Conservation (phyloP, 768 basidiomycete species). For the Boletus fagicola region DNA sequence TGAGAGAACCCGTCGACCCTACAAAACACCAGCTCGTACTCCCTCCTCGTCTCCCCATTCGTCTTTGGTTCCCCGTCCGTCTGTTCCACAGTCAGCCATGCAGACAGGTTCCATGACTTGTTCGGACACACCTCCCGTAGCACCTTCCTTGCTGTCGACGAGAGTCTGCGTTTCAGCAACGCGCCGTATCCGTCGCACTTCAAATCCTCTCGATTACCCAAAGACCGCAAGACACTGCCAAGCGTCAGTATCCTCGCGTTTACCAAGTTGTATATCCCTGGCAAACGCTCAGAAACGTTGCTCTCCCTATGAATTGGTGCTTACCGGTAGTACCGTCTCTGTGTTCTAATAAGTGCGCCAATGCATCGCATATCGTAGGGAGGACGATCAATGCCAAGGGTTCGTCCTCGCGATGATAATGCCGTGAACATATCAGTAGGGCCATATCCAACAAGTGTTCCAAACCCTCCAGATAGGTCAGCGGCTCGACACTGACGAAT, state of each 20-base stretch:
- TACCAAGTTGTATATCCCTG: slow-evolving; percentile 9
- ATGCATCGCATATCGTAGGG: slow-evolving; percentile 49
- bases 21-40: slow-evolving; percentile 24
- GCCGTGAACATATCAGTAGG: slow-evolving; percentile 45
- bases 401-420: slow-evolving; percentile 47
- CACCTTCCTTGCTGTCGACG: slow-evolving; percentile 23
- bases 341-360: slow-evolving; percentile 39
- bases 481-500: slow-evolving; percentile 29
- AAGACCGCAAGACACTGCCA: slow-evolving; percentile 35
- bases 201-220: slow-evolving; percentile 21
- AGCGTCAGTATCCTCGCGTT: slow-evolving; percentile 52
- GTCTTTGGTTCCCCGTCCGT: not conserved
- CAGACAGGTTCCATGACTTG: not conserved
- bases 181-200: slow-evolving; percentile 24
- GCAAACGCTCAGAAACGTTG: not conserved
- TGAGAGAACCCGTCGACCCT: slow-evolving; percentile 13
- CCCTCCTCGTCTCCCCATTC: not conserved
- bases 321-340: slow-evolving; percentile 27
- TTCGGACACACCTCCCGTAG: slow-evolving; percentile 28
- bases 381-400: slow-evolving; percentile 49
- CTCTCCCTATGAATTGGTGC: slow-evolving; percentile 6
- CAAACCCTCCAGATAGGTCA: slow-evolving; percentile 43
- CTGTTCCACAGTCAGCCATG: slow-evolving; percentile 7
- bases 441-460: slow-evolving; percentile 50
- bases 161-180: slow-evolving; percentile 35